Percentiles rank a stretch among this genome's conserved stretches.
These are phyloP conservation scores for Gossypium davidsonii DNA, from an alignment of 441 rosid species.

Conservation along the genomic window DNA sequence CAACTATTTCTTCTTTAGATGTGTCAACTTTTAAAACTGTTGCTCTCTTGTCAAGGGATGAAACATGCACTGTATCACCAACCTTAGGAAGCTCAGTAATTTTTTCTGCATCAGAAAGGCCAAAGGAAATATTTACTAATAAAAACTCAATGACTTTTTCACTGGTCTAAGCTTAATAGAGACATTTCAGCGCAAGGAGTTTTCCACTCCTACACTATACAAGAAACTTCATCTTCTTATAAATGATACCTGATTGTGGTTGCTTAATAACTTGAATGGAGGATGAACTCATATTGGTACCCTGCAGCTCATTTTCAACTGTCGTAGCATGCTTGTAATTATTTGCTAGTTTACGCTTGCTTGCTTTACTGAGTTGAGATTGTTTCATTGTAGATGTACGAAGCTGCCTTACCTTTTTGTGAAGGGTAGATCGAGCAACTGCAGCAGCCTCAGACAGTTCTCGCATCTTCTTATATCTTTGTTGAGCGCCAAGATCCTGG, in stretches of 20 bases:
- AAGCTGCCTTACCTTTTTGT: conserved; percentile 57
- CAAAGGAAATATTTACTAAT: conserved; percentile 16
- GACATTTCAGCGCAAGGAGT: background rate
- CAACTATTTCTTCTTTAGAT: conserved; percentile 58
- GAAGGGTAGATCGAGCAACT: conserved; percentile 51
- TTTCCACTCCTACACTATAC: background rate
- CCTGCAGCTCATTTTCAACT: conserved; percentile 19
- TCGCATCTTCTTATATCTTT: conserved; percentile 41
- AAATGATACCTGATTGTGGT: conserved; percentile 36
- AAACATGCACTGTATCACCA: conserved; percentile 55
- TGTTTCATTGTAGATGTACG: conserved; percentile 38
- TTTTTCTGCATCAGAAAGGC: conserved; percentile 28
- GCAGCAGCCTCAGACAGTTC: conserved; percentile 58
- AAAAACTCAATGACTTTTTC: background rate
- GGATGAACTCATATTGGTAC: conserved; percentile 15
- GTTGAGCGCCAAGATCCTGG: conserved; percentile 40
- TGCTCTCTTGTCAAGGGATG: conserved; percentile 57
- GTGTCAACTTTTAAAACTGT: conserved; percentile 62
- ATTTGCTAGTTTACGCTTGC: conserved; percentile 19
- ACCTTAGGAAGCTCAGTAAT: conserved; percentile 42
- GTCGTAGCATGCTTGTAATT: conserved; percentile 17
- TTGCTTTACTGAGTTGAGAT: conserved; percentile 28
- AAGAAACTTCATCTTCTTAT: conserved; percentile 3
- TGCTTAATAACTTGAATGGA: conserved; percentile 26
- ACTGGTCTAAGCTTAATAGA: background rate